Percentiles rank a stretch among this genome's conserved stretches.
phyloP scores from a whole-genome alignment of 345 rosid species.

The Bruguiera sexangula region DNA sequence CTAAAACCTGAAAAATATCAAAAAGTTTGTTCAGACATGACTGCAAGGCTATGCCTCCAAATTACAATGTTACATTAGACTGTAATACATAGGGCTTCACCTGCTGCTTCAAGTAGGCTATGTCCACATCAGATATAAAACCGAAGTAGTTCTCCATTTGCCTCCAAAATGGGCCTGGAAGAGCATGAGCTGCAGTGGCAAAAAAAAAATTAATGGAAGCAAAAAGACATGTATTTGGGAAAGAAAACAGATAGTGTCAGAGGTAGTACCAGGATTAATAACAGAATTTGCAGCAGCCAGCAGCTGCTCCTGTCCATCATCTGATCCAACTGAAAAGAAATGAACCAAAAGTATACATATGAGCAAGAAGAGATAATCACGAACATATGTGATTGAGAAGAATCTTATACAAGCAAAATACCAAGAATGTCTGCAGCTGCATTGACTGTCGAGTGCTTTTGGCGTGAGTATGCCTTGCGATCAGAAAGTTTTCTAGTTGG shows the following conservation, averaged over 20 bases:
- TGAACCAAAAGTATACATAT: conserved; percentile 28
- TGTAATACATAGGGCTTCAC: conserved; percentile 23
- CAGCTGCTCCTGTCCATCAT: conserved; percentile 79
- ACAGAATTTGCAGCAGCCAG: conserved; percentile 77
- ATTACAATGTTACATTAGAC: background rate
- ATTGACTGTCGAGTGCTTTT: conserved; percentile 52
- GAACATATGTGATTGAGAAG: conserved; percentile 4
- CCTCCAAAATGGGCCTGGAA: conserved; percentile 65
- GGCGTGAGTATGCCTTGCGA: conserved; percentile 77
- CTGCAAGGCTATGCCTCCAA: background rate
- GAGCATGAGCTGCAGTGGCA: conserved; percentile 51
- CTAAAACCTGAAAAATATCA: background rate
- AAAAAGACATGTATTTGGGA: conserved; percentile 7
- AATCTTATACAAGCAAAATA: conserved; percentile 32
- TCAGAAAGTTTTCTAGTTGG: conserved; percentile 87
- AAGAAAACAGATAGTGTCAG: conserved; percentile 13
- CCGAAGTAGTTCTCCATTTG: conserved; percentile 78
- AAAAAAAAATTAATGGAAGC: conserved; percentile 32
- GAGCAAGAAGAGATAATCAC: conserved; percentile 12
- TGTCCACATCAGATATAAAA: conserved; percentile 59
- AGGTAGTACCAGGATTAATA: conserved; percentile 53
- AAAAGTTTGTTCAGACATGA: background rate
- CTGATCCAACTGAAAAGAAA: conserved; percentile 58
- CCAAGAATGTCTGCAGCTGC: conserved; percentile 74
- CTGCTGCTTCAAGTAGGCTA: conserved; percentile 68